A percentile compares a stretch with the other conserved stretches of the same genome.
Conservation (phyloP, 805 yeast genomes). For the Metschnikowia koreensis region DNA sequence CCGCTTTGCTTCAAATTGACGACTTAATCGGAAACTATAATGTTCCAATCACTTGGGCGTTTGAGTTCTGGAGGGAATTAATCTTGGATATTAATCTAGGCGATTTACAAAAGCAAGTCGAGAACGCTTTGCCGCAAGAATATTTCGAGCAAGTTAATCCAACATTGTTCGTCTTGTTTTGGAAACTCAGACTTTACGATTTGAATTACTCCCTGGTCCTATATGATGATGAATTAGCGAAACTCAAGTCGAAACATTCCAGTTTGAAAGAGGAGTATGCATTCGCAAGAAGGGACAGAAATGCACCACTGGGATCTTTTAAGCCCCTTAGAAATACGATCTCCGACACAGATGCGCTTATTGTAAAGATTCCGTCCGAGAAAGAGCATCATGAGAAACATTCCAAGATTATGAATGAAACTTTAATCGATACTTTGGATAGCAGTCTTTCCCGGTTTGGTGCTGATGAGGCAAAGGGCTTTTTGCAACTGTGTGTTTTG, state of each 20-base stretch:
- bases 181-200: slow-evolving; percentile 74
- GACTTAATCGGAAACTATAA: slow-evolving; percentile 42
- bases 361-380: slow-evolving; percentile 36
- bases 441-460: slow-evolving; percentile 11
- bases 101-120: not conserved
- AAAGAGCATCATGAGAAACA: slow-evolving; percentile 46
- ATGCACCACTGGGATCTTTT: slow-evolving; percentile 14
- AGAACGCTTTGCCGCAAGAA: slow-evolving; percentile 9
- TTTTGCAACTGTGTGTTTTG: slow-evolving; percentile 64
- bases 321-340: slow-evolving; percentile 28
- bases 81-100: slow-evolving; percentile 28
- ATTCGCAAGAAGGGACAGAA: slow-evolving; percentile 25
- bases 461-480: slow-evolving; percentile 15
- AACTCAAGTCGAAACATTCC: slow-evolving; percentile 34
- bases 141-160: slow-evolving; percentile 20
- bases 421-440: slow-evolving; percentile 41
- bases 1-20: slow-evolving; percentile 38
- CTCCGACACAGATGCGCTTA: slow-evolving; percentile 23
- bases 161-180: slow-evolving; percentile 46
- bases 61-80: slow-evolving; percentile 70
- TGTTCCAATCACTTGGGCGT: slow-evolving; percentile 62
- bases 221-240: slow-evolving; percentile 49
- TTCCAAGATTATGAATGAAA: slow-evolving; percentile 29
- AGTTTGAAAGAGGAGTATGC: slow-evolving; percentile 37
- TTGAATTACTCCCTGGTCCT: slow-evolving; percentile 50